Evolutionary conservation across 83 land plant species (phyloP).

Genomic region (Larix sibirica): DNA sequence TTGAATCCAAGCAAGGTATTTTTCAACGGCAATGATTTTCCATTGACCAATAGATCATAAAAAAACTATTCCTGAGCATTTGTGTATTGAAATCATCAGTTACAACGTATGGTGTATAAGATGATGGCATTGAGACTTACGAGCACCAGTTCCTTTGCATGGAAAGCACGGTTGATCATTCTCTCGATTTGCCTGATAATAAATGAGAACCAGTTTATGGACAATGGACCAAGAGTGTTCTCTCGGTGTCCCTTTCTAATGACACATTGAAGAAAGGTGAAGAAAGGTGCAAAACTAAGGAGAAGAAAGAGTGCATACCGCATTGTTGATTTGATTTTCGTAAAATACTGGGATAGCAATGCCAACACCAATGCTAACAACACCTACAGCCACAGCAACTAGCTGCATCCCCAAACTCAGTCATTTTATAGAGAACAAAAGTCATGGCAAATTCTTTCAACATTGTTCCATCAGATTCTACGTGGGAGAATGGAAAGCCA

Average conservation of each 20-base stretch:
- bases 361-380: conserved; percentile 88
- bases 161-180: conserved; percentile 99
- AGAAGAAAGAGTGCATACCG: conserved; percentile 42
- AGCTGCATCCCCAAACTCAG: conserved; percentile 36
- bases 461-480: too few relatives aligned
- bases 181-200: conserved; percentile 71
- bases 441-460: too few relatives aligned
- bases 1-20: background rate
- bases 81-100: background rate
- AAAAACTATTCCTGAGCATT: background rate
- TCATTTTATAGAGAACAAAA: too few relatives aligned
- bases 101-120: too few relatives aligned
- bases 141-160: conserved; percentile 94
- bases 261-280: background rate
- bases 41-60: too few relatives aligned
- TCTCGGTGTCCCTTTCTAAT: background rate
- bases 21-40: background rate
- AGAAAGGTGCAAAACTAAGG: too few relatives aligned
- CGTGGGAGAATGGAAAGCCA: too few relatives aligned
- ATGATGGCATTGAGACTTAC: too few relatives aligned
- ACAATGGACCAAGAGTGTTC: background rate
- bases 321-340: conserved; percentile 85
- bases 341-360: conserved; percentile 96
- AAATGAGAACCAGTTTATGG: conserved; percentile 3
- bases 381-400: conserved; percentile 91